Evolutionary conservation across 2,329 filamentous ascomycete genomes (phyloP).

Genomic region (Xylaria sp.): DNA sequence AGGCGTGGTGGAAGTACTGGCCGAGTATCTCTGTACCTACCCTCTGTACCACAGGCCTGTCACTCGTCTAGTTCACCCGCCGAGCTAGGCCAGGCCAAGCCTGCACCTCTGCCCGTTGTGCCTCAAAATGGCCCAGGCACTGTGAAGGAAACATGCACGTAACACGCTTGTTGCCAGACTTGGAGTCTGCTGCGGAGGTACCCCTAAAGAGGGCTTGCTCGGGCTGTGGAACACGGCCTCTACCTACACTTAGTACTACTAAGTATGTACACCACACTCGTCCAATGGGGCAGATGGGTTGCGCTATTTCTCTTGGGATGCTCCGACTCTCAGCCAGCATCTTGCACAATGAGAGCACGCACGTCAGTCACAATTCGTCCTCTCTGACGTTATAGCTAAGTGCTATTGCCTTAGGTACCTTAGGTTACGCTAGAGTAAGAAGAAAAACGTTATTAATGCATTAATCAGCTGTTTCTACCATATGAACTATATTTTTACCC

Average conservation of each 20-base stretch:
- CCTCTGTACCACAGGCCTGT: not conserved
- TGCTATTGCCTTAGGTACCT: not conserved
- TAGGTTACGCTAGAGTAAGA: not conserved
- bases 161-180: constrained; percentile 29
- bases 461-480: constrained; percentile 25
- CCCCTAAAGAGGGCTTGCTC: constrained; percentile 8
- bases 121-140: constrained; percentile 25
- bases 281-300: constrained; percentile 26
- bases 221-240: constrained; percentile 22
- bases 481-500: constrained; percentile 24
- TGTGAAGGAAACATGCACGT: constrained; percentile 35
- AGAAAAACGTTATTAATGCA: constrained; percentile 13
- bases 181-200: constrained; percentile 20
- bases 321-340: constrained; percentile 24
- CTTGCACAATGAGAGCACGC: constrained; percentile 7
- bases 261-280: not conserved
- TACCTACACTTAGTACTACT: too few species aligned
- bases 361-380: not conserved
- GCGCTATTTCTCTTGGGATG: constrained; percentile 33
- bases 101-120: constrained; percentile 23
- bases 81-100: constrained; percentile 27
- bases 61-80: constrained; percentile 8
- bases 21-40: constrained; percentile 23
- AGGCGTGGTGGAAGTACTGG: constrained; percentile 35
- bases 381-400: not conserved